Evolutionary conservation across 306 rosid species (phyloP), one percentile per base, ranked within the genome.

Genomic region (Oxytropis ochrocephala): DNA sequence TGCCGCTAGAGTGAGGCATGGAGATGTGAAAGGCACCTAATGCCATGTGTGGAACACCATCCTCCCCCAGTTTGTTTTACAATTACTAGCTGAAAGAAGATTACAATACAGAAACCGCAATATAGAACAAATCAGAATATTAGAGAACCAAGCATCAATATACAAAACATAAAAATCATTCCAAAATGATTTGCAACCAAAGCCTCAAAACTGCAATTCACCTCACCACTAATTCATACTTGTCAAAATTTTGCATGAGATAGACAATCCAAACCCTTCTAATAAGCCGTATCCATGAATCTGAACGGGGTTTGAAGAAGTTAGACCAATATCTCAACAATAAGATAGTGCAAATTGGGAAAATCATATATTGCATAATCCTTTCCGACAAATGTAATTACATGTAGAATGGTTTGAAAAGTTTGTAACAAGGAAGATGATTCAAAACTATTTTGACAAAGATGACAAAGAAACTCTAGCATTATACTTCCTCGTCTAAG

Each of bases 291-390:
- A 74, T 24, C 43, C 36, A 74, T 11, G 29, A 60, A 62, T 74
- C 73, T 54, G 18, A 61, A 60, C 42, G 62, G 27, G 24, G 35
- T 48, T 47, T 71, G 49, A 58, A 58, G 42, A 24, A 11, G 7
- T 33, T 4, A 38, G 41, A 50, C 19, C 53, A 59, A 12, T 54
- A 59, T 36, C 5, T 13, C 49, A 13, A 36, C 33, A 35, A 18
- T 13, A 62, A 9, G 42, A 27, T 10, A 69, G 24, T 47, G 38
- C 46, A 64, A 61, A 78, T 38, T 17, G 55, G 56, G 43, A 18
- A 52, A 70, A 54, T 12, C 81, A 72, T 64, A 55, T 50, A 79
- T 50, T 59, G 66, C 82, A 41, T 11, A 61, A 73, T 63, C 64
- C 44, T 52, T 69, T 59, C 73, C 66, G 53, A 47, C 54, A 59